phyloP scores from a whole-genome alignment of 768 basidiomycete genomes.

The Lentinula sp. region DNA sequence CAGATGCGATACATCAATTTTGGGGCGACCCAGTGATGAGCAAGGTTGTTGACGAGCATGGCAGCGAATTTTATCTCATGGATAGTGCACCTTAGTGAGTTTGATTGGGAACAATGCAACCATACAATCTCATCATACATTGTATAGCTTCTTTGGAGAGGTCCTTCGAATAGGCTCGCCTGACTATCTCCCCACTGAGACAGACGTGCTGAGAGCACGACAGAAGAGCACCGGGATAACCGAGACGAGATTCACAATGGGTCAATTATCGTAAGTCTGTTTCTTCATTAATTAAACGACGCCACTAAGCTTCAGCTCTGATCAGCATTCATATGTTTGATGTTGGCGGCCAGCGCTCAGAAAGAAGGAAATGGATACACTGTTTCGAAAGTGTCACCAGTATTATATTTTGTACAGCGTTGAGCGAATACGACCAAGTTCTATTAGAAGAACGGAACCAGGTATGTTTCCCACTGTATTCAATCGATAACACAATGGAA shows the following conservation, averaged over 20 bases:
- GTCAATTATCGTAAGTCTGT: constrained; percentile 47
- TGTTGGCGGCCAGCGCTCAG: constrained; percentile 53
- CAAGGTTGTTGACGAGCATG: constrained; percentile 49
- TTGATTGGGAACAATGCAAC: not conserved
- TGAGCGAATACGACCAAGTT: constrained; percentile 75
- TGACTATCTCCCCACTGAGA: constrained; percentile 81
- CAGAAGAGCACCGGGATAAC: constrained; percentile 87
- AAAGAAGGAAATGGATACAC: constrained; percentile 44
- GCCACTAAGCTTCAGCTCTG: not conserved
- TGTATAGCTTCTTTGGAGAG: constrained; percentile 74
- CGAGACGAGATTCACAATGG: constrained; percentile 79
- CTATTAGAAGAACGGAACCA: constrained; percentile 62
- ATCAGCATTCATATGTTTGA: constrained; percentile 64
- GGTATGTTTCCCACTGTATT: constrained; percentile 26
- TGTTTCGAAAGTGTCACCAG: constrained; percentile 60
- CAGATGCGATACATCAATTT: constrained; percentile 42
- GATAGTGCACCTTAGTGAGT: constrained; percentile 88
- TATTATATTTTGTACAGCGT: constrained; percentile 67
- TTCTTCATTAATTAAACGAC: not conserved
- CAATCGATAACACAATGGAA: constrained; percentile 1
- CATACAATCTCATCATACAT: not conserved
- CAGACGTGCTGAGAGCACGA: constrained; percentile 83
- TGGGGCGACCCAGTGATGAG: constrained; percentile 45
- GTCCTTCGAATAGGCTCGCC: constrained; percentile 77
- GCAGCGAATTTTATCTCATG: constrained; percentile 86